Evolutionary conservation across 1,139 yeast species (phyloP), one percentile per base, ranked within the genome.

Genomic region (Candida glucosophila): DNA sequence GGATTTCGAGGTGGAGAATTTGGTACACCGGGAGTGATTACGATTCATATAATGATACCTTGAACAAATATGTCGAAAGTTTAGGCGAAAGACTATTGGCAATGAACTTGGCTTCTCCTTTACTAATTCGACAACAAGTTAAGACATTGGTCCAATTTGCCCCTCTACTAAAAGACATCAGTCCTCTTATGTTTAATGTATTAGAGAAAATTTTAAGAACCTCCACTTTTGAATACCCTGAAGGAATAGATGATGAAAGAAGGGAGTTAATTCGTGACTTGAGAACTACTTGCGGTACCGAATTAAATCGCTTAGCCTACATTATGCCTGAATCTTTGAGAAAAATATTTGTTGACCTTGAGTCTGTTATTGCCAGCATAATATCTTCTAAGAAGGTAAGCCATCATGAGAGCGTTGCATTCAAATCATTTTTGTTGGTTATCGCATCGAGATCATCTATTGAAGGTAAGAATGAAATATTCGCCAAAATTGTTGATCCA

Each of bases 71-170:
- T 32, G 78, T 86, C 14, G 92, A 85, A 43, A 68, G 67, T 15
- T 67, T 92, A 44, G 86, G 95, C 27, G 79, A 78, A 34, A 72
- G 85, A 37, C 58, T 90, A 32, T 59, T 88, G 31, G 79, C 77
- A 14, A 70, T 90, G 69, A 73, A 76, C 33, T 65, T 83, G 21
- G 70, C 78, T 16, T 88, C 86, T 35, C 96, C 97, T 1, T 65
- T 81, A 34, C 56, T 92, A 24, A 67, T 83, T 34, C 71, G 95
- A 38, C 86, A 85, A 40, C 83, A 85, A 44, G 81, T 86, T 11
- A 97, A 90, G 52, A 82, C 95, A 3, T 66, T 88, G 39, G 97
- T 92, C n/a, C 94, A 90, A 48, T 90, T 90, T 50, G 83, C 96
- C n/a, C 95, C 97, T 1, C 61, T 86, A 35, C 59, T 90, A 33